Conservation (phyloP, 2,329 filamentous ascomycete genomes). For the Colletotrichum sp. region DNA sequence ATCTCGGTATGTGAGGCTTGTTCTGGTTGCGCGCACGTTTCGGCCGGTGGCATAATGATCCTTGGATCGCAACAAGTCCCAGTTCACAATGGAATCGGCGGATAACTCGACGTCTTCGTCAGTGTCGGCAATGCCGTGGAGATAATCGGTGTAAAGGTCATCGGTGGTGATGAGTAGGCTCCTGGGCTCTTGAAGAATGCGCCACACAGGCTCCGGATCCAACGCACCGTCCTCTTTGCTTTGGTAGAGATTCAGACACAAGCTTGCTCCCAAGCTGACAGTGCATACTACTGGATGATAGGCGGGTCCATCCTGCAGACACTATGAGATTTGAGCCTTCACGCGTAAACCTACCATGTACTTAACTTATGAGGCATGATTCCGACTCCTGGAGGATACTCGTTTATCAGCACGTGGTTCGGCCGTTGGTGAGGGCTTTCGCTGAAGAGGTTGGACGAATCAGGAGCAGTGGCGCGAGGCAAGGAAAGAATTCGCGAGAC, state of each 20-base stretch:
- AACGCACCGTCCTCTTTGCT: slow-evolving; percentile 67
- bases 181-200: slow-evolving; percentile 82
- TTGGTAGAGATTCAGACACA: slow-evolving; percentile 79
- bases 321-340: slow-evolving; percentile 27
- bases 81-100: slow-evolving; percentile 71
- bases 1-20: slow-evolving; percentile 84
- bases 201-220: slow-evolving; percentile 53
- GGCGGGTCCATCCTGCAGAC: slow-evolving; percentile 73
- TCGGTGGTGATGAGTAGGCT: slow-evolving; percentile 78
- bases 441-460: slow-evolving; percentile 52
- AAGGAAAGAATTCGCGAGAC: slow-evolving; percentile 65
- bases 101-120: slow-evolving; percentile 70
- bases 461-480: slow-evolving; percentile 28
- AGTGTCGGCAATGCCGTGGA: slow-evolving; percentile 77
- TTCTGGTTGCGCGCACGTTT: slow-evolving; percentile 64
- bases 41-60: slow-evolving; percentile 53
- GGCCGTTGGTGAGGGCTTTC: slow-evolving; percentile 76
- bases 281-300: slow-evolving; percentile 92
- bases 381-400: slow-evolving; percentile 86
- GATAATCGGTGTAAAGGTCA: slow-evolving; percentile 70
- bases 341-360: slow-evolving; percentile 27
- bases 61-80: slow-evolving; percentile 65
- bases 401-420: slow-evolving; percentile 94
- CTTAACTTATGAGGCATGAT: slow-evolving; percentile 89
- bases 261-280: slow-evolving; percentile 78